Evolutionary conservation across 2,329 filamentous ascomycete species (phyloP).

Genomic region (Orbilia oligospora): DNA sequence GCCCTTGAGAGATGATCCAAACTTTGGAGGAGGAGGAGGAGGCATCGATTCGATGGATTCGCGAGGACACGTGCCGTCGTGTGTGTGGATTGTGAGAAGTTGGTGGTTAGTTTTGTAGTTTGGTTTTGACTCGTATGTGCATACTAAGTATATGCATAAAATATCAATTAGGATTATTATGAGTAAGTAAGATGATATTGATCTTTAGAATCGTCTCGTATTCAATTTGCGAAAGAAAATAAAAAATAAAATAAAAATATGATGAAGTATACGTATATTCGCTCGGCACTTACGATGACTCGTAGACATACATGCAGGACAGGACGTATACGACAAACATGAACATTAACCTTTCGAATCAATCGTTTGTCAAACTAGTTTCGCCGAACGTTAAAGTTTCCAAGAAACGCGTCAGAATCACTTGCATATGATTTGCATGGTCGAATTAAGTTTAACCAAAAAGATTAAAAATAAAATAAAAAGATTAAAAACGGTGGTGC

Average conservation of each 20-base stretch:
- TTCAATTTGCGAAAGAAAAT: no score
- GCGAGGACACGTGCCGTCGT: conserved; percentile 50
- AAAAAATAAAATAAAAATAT: no score
- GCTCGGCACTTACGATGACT: neutral
- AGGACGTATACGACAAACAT: no score
- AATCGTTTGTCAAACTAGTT: no score
- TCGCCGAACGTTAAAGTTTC: neutral
- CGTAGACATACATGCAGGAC: neutral
- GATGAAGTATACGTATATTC: neutral
- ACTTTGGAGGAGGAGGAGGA: no score
- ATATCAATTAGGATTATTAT: no score
- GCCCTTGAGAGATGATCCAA: conserved; percentile 49
- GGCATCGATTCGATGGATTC: no score
- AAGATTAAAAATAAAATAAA: no score
- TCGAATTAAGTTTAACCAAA: no score
- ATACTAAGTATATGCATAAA: no score
- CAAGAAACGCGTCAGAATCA: conserved; percentile 51
- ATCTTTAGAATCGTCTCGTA: neutral
- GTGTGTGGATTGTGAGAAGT: neutral
- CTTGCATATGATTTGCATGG: conserved; percentile 30
- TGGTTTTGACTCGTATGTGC: neutral
- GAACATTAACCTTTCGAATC: no score
- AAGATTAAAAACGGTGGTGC: no score
- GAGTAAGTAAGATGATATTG: neutral
- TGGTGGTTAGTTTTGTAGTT: conserved; percentile 2